Evolutionary conservation across 306 rosid genomes (phyloP), one percentile per base, ranked within the genome.

Genomic region (Purshia tridentata): DNA sequence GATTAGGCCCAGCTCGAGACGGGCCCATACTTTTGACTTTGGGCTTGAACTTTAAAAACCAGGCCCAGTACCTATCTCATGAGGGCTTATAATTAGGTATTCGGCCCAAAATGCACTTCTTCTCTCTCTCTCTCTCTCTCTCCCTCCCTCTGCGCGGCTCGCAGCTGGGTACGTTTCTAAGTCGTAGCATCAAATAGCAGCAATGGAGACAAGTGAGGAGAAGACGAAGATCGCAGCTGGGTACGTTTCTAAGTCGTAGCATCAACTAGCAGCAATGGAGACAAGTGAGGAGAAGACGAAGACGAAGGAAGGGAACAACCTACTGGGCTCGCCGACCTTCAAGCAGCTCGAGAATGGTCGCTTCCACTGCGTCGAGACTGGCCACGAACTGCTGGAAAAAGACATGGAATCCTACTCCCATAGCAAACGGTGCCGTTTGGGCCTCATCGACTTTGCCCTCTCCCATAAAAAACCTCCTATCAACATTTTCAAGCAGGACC

Each of bases 341-440:
- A 83, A 52, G 6, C 86, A 89, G 77, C 81, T 91, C 6, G 91
- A 68, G 0, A 89, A 91, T 65, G 95, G 91, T 10, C 92, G 98
- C 40, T 89, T 91, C 78, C 89, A 76, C 66, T 94, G 98, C 81
- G 82, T 85, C 0, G 90, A 94, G 78, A 94, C 95, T 1, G 97
- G 97, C 4, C 98, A 94, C 55, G 96, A 94, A 65, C 48, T 89
- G 2, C 80, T 89, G n/a, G 53, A 79, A 49, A 88, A 85, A 81
- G 98, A 94, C 81, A 86, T 67, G 22, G 80, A 80, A 4, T 70
- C 81, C 47, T 94, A 94, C 83, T 89, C 97, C 9, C 70, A 47
- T 44, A 82, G 90, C 85, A 94, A 94, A 80, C 88, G 90, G 44
- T 94, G 98, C 75, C 98, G 97, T 66, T 78, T 91, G 56, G 97